Base-by-base conservation (phyloP, 495 filamentous ascomycete species). In the Glarea lozoyensis region DNA sequence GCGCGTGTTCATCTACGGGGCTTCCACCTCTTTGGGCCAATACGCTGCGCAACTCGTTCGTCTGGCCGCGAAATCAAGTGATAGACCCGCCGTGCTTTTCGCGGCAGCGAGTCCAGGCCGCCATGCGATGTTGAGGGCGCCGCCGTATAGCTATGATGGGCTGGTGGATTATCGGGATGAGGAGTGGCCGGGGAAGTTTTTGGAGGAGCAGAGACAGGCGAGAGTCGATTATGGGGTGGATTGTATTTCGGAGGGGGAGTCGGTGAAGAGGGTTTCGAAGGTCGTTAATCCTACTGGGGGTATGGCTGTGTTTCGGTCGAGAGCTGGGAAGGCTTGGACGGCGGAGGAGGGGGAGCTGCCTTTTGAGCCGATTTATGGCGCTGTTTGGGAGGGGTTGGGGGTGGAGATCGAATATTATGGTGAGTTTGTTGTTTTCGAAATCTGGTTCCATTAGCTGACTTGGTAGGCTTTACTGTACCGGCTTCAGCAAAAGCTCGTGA, bases 81-180 rank as follows among this genome's bases (percentile, higher is more conserved):
- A 51, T 10, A 45, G 42, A 30, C 41, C 48, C 11, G 43, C 63
- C 9, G 44, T 45, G 3, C 50, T 67, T 7, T 51, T 66, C 25
- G 64, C 64, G 2, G 47, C 58, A 1, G 64, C 65, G 22, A 62
- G 60, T 30, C 31, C 42, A 10, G 34, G 48, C 4, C 45, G 48
- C 4, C 58, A 50, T 20, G 40, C 32, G 0, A 41, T 60, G 35
- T 39, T 67, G 20, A 53, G 29, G 10, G 31, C 27, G 15, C 46
- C 21, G 31, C 46, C 51, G 12, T 61, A 61, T 25, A 60, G 53
- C 0, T 79, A 76, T 49, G 69, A 72, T 34, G 59, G 56, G 0
- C 69, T 75, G 7, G 61, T 81, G 32, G 71, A 77, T 46, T 81
- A 81, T 58, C 75, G 70, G 47, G 67, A 72, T 43, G 15, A 46